These are phyloP conservation scores for Dendrocalamus sinicus DNA, from an alignment of 176 grass and related monocot species.

Conservation along the genomic window DNA sequence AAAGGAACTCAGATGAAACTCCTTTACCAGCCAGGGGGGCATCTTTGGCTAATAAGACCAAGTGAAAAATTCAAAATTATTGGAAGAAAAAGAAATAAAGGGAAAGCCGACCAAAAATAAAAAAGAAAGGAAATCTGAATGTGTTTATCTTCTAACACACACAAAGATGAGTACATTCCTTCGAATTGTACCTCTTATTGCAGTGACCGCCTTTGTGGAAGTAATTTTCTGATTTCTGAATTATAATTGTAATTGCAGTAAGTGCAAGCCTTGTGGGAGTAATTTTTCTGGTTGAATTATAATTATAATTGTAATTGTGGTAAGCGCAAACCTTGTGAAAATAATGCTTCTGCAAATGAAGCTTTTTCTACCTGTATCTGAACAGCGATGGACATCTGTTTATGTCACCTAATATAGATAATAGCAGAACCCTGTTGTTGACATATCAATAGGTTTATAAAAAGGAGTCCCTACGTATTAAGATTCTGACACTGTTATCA, in stretches of 20 bases:
- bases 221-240: conserved; percentile 33
- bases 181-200: conserved; percentile 17
- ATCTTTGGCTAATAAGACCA: conserved; percentile 43
- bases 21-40: conserved; percentile 53
- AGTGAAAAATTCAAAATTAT: conserved; percentile 46
- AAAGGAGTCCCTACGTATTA: conserved; percentile 36
- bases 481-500: conserved; percentile 38
- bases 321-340: conserved; percentile 7
- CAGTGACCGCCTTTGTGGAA: conserved; percentile 24
- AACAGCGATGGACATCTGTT: background rate
- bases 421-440: background rate
- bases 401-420: conserved; percentile 13
- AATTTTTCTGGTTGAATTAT: conserved; percentile 11
- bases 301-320: conserved; percentile 17
- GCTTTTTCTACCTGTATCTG: conserved; percentile 10
- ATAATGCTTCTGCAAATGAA: background rate
- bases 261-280: conserved; percentile 25
- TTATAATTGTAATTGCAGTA: background rate
- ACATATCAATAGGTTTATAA: conserved; percentile 32
- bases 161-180: conserved; percentile 4
- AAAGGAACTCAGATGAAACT: conserved; percentile 65
- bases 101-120: conserved; percentile 34
- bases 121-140: conserved; percentile 13
- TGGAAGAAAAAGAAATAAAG: conserved; percentile 44
- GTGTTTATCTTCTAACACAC: conserved; percentile 43